A percentile compares a stretch with the other conserved stretches of the same genome.
Evolutionary conservation across 306 rosid species (phyloP).

Genomic region (Casuarina equisetifolia): DNA sequence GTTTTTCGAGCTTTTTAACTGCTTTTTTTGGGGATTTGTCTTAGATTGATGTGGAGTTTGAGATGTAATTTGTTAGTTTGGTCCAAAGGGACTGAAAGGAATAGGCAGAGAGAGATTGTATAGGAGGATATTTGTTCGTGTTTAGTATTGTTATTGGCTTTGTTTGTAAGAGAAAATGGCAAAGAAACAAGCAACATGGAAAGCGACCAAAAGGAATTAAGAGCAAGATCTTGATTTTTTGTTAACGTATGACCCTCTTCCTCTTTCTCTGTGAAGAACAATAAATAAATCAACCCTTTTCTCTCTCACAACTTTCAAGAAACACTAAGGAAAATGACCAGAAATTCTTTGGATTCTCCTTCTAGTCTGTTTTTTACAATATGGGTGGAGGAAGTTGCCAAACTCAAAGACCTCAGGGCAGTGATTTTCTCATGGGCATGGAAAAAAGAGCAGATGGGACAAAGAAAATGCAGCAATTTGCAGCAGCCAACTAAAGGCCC

Average conservation of each 20-base stretch:
- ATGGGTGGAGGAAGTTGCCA: constrained; percentile 5
- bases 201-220: constrained; percentile 20
- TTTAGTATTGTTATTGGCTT: constrained; percentile 31
- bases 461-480: background rate
- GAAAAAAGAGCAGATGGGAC: constrained; percentile 1
- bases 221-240: constrained; percentile 21
- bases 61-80: constrained; percentile 47
- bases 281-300: constrained; percentile 20
- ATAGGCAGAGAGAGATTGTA: constrained; percentile 64
- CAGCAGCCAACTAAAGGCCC: constrained; percentile 3
- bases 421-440: background rate
- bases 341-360: background rate
- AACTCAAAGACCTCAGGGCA: background rate
- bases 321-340: background rate
- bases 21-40: constrained; percentile 16
- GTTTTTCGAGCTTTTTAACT: background rate
- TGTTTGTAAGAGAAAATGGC: constrained; percentile 28
- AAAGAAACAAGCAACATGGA: constrained; percentile 8
- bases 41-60: constrained; percentile 37
- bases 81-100: constrained; percentile 66
- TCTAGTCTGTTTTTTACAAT: constrained; percentile 9
- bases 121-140: constrained; percentile 64
- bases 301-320: background rate
- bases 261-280: background rate
- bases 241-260: background rate